Evolutionary conservation across 1,139 yeast genomes (phyloP), one percentile per base, ranked within the genome.

Genomic region (Debaryomyces fabryi): DNA sequence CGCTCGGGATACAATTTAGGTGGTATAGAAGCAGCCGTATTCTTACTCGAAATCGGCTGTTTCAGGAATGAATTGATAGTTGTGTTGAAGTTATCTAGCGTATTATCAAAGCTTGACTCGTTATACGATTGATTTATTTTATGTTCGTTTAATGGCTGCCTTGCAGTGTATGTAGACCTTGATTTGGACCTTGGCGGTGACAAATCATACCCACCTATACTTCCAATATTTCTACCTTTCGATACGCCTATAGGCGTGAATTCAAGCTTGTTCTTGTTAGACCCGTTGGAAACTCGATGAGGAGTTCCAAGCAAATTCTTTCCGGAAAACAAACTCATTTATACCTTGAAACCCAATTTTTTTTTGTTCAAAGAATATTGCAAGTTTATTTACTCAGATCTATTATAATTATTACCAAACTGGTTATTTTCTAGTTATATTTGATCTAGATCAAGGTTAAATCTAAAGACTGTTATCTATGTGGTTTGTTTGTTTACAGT

Each of bases 171-270:
- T 18, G 42, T 20, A 10, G 23, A 18, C 10, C 9, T 8, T 10
- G 35, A 23, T 18, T 21, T 16, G 9, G 46, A 21, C 20, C 10
- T 36, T 18, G 36, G 41, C n/a, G 46, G 25, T 39, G 45, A 12
- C 15, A 18, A 13, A 4, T 39, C 39, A 27, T 50, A 42, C 32
- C 46, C 50, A 36, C 46, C 50, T 38, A 7, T 20, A 21, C 16
- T 29, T 6, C n/a, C 25, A n/a, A 4, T 13, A 6, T 7, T 21
- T 49, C 45, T 21, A 44, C 51, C 49, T 45, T 54, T 34, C 44
- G 50, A 39, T 32, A 47, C 57, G 1, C 78, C 80, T 34, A 76
- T 69, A 3, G 81, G 81, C 3, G 81, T 76, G 57, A 76, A 76
- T 54, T 72, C 76, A 44, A 65, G 62, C 34, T 50, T 47, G 12